These are phyloP conservation scores for Sarocladiaceae sp. DNA, from an alignment of 2,329 filamentous ascomycete genomes.

Conservation along the genomic window DNA sequence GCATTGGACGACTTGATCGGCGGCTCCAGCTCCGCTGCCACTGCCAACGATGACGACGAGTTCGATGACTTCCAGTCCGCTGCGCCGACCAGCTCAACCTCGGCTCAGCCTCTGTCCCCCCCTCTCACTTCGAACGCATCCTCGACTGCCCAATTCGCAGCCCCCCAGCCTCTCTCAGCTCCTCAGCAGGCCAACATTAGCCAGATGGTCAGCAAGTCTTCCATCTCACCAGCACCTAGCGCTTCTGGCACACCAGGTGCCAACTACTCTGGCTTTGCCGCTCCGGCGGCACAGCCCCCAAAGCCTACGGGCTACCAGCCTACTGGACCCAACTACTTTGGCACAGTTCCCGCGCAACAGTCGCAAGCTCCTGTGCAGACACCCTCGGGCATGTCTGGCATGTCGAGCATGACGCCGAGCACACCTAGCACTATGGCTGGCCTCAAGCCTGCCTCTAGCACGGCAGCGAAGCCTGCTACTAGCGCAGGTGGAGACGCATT, in stretches of 20 bases:
- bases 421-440: slow-evolving; percentile 33
- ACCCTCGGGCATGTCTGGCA: slow-evolving; percentile 19
- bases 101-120: slow-evolving; percentile 35
- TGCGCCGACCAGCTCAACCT: slow-evolving; percentile 42
- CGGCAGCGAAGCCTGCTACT: slow-evolving; percentile 46
- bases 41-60: slow-evolving; percentile 72
- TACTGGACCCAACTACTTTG: slow-evolving; percentile 88
- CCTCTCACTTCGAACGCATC: slow-evolving; percentile 46
- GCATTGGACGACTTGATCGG: slow-evolving; percentile 39
- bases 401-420: slow-evolving; percentile 29
- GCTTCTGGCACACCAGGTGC: slow-evolving; percentile 47
- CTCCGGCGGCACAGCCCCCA: slow-evolving; percentile 27
- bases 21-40: slow-evolving; percentile 20
- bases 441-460: slow-evolving; percentile 41
- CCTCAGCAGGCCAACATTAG: slow-evolving; percentile 74
- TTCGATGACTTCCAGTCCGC: slow-evolving; percentile 98
- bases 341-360: slow-evolving; percentile 56
- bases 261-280: slow-evolving; percentile 58
- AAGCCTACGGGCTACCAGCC: slow-evolving; percentile 66
- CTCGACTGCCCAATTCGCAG: slow-evolving; percentile 61
- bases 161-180: slow-evolving; percentile 79
- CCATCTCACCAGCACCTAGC: slow-evolving; percentile 68
- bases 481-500: slow-evolving; percentile 74
- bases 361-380: slow-evolving; percentile 13
- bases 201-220: slow-evolving; percentile 72